These are phyloP conservation scores for Coccomyxa subellipsoidea DNA, from an alignment of 163 green algal species.

Conservation along the genomic window DNA sequence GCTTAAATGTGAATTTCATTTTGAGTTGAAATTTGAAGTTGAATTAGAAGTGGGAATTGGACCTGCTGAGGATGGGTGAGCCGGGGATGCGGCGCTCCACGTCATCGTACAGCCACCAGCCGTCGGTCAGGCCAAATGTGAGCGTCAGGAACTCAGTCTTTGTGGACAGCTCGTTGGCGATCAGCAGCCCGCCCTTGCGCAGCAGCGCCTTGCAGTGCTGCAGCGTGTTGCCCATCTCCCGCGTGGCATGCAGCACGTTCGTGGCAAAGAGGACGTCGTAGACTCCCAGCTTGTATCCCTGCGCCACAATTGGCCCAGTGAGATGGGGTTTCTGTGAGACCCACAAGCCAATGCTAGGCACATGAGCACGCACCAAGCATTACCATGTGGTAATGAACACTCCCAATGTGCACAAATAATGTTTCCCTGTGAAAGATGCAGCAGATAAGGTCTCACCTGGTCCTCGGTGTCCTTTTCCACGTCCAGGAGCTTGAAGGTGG, in stretches of 20 bases:
- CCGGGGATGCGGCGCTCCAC: constrained; percentile 13
- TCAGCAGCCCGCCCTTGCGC: constrained; percentile 18
- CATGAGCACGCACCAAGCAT: no score
- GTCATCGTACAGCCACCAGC: constrained; percentile 22
- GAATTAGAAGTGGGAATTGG: no score
- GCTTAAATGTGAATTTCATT: no score
- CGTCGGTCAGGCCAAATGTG: constrained; percentile 18
- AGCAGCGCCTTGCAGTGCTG: constrained; percentile 19
- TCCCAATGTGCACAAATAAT: no score
- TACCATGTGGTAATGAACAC: no score
- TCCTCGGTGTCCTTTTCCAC: background rate
- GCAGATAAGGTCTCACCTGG: constrained; percentile 3
- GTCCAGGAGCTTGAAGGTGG: constrained; percentile 14
- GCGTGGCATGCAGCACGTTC: constrained; percentile 22
- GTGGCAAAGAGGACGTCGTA: constrained; percentile 16
- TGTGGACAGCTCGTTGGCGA: constrained; percentile 16
- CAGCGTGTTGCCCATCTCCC: constrained; percentile 19
- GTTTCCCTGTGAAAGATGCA: no score
- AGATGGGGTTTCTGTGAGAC: no score
- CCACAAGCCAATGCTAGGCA: no score
- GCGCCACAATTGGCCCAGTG: no score
- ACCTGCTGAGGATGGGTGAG: constrained; percentile 7
- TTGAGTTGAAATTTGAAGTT: no score
- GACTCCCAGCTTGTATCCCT: constrained; percentile 4
- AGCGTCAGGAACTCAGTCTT: constrained; percentile 19